These are phyloP conservation scores for Penicillium paradoxum DNA, from an alignment of 495 filamentous ascomycete genomes.

Conservation along the genomic window DNA sequence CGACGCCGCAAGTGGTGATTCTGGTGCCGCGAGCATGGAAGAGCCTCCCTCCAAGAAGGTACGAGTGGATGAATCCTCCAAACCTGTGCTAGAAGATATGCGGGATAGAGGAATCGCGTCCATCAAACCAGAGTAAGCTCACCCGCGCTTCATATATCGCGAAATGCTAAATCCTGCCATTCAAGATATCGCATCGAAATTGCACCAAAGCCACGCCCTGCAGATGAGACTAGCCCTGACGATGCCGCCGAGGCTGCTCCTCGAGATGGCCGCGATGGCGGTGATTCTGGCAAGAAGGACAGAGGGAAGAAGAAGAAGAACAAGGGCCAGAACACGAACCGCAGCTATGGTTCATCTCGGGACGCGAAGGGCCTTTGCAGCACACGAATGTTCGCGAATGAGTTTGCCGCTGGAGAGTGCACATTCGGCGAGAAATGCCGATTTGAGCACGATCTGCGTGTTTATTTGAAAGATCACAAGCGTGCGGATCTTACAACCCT, in stretches of 20 bases:
- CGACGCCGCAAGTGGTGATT: slow-evolving; percentile 8
- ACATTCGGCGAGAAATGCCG: slow-evolving; percentile 72
- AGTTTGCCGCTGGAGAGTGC: slow-evolving; percentile 72
- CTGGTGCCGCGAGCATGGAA: slow-evolving; percentile 14
- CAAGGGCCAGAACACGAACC: slow-evolving; percentile 78
- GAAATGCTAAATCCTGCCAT: slow-evolving; percentile 7
- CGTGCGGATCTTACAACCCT: slow-evolving; percentile 72
- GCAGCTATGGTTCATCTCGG: slow-evolving; percentile 75
- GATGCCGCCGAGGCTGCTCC: slow-evolving; percentile 65
- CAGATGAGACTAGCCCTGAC: slow-evolving; percentile 38
- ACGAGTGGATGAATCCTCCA: slow-evolving; percentile 44
- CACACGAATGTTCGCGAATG: slow-evolving; percentile 56
- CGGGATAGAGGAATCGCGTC: slow-evolving; percentile 65
- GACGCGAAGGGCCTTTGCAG: slow-evolving; percentile 77
- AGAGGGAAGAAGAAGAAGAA: slow-evolving; percentile 59
- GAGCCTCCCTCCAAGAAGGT: slow-evolving; percentile 56
- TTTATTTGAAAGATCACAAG: slow-evolving; percentile 79
- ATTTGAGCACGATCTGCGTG: slow-evolving; percentile 73
- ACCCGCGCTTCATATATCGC: neutral
- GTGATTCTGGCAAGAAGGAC: slow-evolving; percentile 17
- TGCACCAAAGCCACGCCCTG: slow-evolving; percentile 16
- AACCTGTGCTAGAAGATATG: slow-evolving; percentile 31
- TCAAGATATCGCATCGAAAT: slow-evolving; percentile 54
- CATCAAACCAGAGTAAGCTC: slow-evolving; percentile 76
- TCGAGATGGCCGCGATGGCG: slow-evolving; percentile 34